phyloP scores from a whole-genome alignment of 2,329 filamentous ascomycete genomes.

The Beauveria australis region DNA sequence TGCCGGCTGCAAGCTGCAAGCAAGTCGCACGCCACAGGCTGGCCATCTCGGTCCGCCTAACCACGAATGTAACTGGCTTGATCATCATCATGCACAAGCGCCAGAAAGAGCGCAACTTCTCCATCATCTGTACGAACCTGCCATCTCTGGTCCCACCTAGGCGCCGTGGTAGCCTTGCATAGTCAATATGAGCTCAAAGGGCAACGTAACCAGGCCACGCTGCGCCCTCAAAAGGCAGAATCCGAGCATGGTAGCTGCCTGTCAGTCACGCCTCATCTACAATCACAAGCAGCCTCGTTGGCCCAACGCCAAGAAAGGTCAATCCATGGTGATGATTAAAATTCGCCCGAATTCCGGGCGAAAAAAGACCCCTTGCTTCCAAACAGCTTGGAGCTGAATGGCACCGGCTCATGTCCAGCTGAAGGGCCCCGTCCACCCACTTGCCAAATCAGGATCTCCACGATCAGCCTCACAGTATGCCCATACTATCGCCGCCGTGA shows the following conservation, averaged over 20 bases:
- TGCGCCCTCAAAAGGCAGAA: conserved; percentile 4
- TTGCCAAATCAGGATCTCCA: conserved; percentile 1
- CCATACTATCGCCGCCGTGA: not conserved
- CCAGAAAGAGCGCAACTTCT: not conserved
- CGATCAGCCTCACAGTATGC: conserved; percentile 11
- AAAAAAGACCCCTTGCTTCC: not conserved
- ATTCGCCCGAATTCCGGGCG: not conserved
- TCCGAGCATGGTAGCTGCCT: not conserved
- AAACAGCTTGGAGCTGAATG: not conserved
- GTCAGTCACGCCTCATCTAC: not conserved
- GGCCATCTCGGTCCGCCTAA: not conserved
- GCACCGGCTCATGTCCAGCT: conserved; percentile 1
- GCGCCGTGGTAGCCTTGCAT: conserved; percentile 1
- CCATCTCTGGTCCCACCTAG: not conserved
- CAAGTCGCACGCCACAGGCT: too few species aligned
- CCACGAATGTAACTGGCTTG: not conserved
- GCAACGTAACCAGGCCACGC: conserved; percentile 3
- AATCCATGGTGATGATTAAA: not conserved
- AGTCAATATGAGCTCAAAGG: not conserved
- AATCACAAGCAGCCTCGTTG: not conserved
- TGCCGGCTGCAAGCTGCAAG: not conserved
- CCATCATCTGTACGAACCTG: not conserved
- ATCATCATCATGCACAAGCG: not conserved
- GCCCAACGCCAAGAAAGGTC: not conserved
- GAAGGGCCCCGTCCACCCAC: conserved; percentile 1